Percentiles rank a stretch among this genome's conserved stretches.
Conservation (phyloP, 1,284 basidiomycete genomes). For the Pterula multifida region DNA sequence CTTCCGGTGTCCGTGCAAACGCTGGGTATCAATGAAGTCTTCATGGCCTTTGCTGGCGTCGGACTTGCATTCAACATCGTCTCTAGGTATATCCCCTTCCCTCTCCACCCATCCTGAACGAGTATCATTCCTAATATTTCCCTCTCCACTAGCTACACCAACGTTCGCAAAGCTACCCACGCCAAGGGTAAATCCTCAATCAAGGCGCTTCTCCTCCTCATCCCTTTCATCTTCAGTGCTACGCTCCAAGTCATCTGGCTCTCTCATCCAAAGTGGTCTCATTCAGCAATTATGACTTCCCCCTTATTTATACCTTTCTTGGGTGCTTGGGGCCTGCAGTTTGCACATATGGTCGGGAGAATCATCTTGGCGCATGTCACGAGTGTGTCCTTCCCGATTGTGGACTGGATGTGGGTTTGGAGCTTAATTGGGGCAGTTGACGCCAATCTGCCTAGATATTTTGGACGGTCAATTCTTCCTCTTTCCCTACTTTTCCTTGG, state of each 20-base stretch:
- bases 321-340: constrained; percentile 82
- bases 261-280: constrained; percentile 44
- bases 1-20: not conserved
- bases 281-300: constrained; percentile 47
- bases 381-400: constrained; percentile 73
- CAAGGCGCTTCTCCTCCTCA: constrained; percentile 61
- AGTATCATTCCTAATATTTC: no score
- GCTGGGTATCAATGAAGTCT: constrained; percentile 73
- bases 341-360: constrained; percentile 79
- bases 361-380: constrained; percentile 94
- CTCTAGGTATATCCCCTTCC: constrained; percentile 33
- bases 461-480: constrained; percentile 41
- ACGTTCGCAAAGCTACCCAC: constrained; percentile 50
- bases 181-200: constrained; percentile 25
- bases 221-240: constrained; percentile 71
- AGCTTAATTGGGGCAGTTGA: constrained; percentile 72
- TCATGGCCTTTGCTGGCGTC: constrained; percentile 76
- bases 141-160: constrained; percentile 47
- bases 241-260: constrained; percentile 75
- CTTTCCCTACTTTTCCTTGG: constrained; percentile 3
- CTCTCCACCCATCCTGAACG: not conserved
- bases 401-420: constrained; percentile 83
- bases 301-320: constrained; percentile 79
- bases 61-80: constrained; percentile 76
- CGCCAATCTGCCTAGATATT: constrained; percentile 61